These are phyloP conservation scores for Linnemannia exigua DNA, from an alignment of 192 early-diverging fungal species.

Conservation along the genomic window DNA sequence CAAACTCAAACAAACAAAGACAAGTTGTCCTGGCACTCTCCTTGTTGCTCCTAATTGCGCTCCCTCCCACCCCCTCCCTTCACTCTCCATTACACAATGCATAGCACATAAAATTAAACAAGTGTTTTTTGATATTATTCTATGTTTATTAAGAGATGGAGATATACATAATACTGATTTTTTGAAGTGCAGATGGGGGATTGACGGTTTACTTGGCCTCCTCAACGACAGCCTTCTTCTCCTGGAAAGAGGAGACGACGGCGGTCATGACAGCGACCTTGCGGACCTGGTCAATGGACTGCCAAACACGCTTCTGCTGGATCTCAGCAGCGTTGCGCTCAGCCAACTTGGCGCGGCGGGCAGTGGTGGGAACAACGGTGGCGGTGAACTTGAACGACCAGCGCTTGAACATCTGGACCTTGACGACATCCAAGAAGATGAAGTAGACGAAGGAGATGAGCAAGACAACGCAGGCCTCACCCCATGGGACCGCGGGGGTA, in stretches of 20 bases:
- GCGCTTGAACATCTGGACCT: conserved; percentile 80
- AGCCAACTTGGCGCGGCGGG: conserved; percentile 71
- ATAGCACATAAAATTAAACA: background rate
- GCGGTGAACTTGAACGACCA: conserved; percentile 92
- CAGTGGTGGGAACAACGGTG: conserved; percentile 77
- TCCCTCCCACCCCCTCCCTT: too few relatives aligned
- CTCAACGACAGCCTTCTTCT: background rate
- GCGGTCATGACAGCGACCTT: conserved; percentile 52
- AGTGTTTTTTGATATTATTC: conserved; percentile 1
- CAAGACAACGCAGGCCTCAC: conserved; percentile 76
- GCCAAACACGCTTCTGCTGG: conserved; percentile 63
- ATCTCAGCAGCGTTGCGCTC: conserved; percentile 59
- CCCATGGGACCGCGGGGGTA: conserved; percentile 64
- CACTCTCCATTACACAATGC: background rate
- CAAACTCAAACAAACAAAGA: background rate
- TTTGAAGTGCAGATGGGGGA: conserved; percentile 3
- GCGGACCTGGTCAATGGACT: conserved; percentile 35
- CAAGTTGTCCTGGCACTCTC: background rate
- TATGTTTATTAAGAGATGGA: conserved; percentile 6
- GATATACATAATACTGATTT: conserved; percentile 6
- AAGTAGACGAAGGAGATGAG: conserved; percentile 79
- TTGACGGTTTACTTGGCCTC: conserved; percentile 14
- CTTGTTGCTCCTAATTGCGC: too few relatives aligned
- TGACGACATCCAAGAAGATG: conserved; percentile 85
- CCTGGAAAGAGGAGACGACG: conserved; percentile 30